Base-by-base conservation (phyloP, 1,284 basidiomycete species). In the Cerioporus squamosus region DNA sequence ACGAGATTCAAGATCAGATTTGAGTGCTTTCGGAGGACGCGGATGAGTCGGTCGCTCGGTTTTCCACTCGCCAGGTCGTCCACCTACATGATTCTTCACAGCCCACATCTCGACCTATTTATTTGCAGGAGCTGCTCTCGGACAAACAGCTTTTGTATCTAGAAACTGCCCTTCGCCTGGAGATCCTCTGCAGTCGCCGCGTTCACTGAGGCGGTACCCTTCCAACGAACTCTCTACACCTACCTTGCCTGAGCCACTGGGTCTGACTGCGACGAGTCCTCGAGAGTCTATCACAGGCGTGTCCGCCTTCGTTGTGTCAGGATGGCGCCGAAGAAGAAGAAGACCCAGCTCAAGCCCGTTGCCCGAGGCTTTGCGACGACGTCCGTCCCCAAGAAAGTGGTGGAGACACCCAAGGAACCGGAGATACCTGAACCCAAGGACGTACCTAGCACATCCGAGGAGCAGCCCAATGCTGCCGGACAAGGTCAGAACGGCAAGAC, bases 271-370 rank as follows among this genome's bases (percentile, higher is more conserved):
- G 33, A 48, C 17, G 38, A 33, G 12, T 33, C 2, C 26, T 31
- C 14, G 14, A 44, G 36, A 40, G 26, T 29, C 15, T 22, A 6
- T 17, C n/a, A 44, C 45, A 51, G 61, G 58, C 58, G 58, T 29
- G n/a, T 17, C 9, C 50, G 57, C 59, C 61, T 56, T 57, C 38
- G 33, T 56, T 29, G 17, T 18, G 54, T 29, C 57, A 44, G 23
- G 24, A 64, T 64, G 65, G 92, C 93, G 91, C 83, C 87, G 51
- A 95, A 95, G 81, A 95, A 94, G 79, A 93, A 89, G 81, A 95
- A 93, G 76, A 83, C 86, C 1, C 88, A 92, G 65, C 71, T 93
- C 67, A 94, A 93, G 75, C 87, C 90, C 57, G 78, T 90, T 59
- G 82, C 71, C 40, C 81, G 88, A 56, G 93, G 91, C 15, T 95